Evolutionary conservation across 2,329 filamentous ascomycete species (phyloP), one percentile per base, ranked within the genome.

Genomic region (Paraconiothyrium sp.): DNA sequence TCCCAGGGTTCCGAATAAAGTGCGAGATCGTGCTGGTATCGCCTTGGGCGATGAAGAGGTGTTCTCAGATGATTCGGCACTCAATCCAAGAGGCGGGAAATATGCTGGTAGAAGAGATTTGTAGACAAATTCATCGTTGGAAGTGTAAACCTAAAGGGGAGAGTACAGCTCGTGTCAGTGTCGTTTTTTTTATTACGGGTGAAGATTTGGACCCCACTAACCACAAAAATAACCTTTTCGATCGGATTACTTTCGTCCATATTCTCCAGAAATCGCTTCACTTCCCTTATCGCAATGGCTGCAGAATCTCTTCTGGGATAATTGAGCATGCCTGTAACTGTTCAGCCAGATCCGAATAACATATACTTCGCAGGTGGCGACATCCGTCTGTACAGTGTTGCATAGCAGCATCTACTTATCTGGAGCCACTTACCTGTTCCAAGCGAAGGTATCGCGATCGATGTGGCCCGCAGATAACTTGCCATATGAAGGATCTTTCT

Each of bases 361-460:
- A n/a, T 55, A 16, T 14, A 4, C 16, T 13, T 20, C 14, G 14
- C 13, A 44, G 20, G 20, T 2, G 1, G 20, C 11, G n/a, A 13
- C 8, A 11, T 46, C 43, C 11, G 10, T 2, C n/a, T 44, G 14
- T 44, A 13, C 11, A 24, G 43, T 30, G 14, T 8, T 16, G 9
- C 14, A 30, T 6, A 24, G 24, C n/a, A 48, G 20, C 1, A 22
- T 1, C 8, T 32, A 7, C n/a, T 32, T 16, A 14, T 32, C 11
- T 44, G 74, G 63, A 63, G 64, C 66, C 0, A 75, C 76, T 0
- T 46, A 55, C 52, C 52, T 22, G 72, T 76, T 16, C 76, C 75
- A 27, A 78, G 73, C 9, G 70, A 59, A 3, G 76, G 75, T 34
- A 78, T 72, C 0, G 74, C 76, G 13, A 78, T 64, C 1, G 74